Evolutionary conservation across 495 filamentous ascomycete genomes (phyloP), one percentile per base, ranked within the genome.

Genomic region (Lentithecium fluviatile): DNA sequence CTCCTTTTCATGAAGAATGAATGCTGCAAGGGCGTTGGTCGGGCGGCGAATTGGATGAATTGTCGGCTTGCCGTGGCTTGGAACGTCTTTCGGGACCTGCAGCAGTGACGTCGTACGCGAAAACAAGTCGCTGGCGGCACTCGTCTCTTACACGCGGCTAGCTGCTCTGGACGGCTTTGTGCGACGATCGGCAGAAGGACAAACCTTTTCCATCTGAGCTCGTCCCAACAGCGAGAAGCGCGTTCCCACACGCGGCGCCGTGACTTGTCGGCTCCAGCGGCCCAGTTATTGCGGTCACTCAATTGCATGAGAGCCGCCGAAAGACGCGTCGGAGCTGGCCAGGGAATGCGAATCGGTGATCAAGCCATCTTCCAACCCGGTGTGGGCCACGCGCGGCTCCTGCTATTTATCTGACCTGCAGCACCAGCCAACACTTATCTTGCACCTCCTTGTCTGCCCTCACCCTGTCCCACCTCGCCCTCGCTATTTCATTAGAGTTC

Each of bases 241-340:
- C 29, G 2, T 40, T 36, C n/a, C n/a, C n/a, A n/a, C n/a, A n/a
- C n/a, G n/a, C n/a, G n/a, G n/a, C n/a, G n/a, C n/a, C n/a, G 51
- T 54, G 13, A 54, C 53, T 32, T 56, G 53, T 36, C 55, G 38
- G 36, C 38, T 24, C 11, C 55, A 38, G 15, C 55, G 55, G 49
- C 55, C 55, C 55, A 58, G 43, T 29, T 48, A 49, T 36, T 58
- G 43, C 37, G 20, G 55, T 23, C 45, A 49, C 55, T 58, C 13
- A 25, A 23, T 43, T 11, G 37, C 52, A 32, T 21, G 13, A 11
- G 32, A 23, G n/a, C 12, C 45, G 38, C 38, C 38, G 37, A 45
- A 6, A 40, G 37, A n/a, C n/a, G n/a, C n/a, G n/a, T n/a, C n/a
- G n/a, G n/a, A 4, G 37, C 36, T 26, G 32, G 48, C 42, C 43